phyloP scores from a whole-genome alignment of 1,139 yeast genomes.

The Kodamaea arcana region DNA sequence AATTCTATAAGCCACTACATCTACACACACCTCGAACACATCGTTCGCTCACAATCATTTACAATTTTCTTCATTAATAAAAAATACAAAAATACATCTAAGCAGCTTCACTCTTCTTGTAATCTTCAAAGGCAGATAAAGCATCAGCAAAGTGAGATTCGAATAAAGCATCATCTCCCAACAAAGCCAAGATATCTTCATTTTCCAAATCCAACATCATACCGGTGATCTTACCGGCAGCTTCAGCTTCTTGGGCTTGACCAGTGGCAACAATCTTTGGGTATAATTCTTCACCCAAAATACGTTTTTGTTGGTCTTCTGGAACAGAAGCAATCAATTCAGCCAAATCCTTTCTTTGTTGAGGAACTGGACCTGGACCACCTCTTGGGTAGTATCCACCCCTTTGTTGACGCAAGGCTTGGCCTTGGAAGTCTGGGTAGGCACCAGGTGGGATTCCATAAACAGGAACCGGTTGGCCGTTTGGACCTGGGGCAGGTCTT shows the following conservation, averaged over 20 bases:
- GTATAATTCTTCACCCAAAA: conserved; percentile 96
- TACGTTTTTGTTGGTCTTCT: conserved; percentile 92
- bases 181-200: conserved; percentile 82
- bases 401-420: conserved; percentile 43
- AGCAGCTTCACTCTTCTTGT: conserved; percentile 48
- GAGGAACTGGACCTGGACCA: conserved; percentile 15
- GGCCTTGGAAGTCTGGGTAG: conserved; percentile 52
- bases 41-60: too few relatives aligned
- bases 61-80: conserved; percentile 1
- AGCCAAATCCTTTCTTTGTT: conserved; percentile 45
- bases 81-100: conserved; percentile 3
- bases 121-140: conserved; percentile 84
- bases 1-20: too few relatives aligned
- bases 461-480: conserved; percentile 75
- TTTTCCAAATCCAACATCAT: conserved; percentile 97
- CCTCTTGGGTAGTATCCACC: conserved; percentile 43
- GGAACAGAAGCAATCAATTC: conserved; percentile 62
- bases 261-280: conserved; percentile 91
- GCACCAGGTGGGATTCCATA: conserved; percentile 83
- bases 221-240: conserved; percentile 99
- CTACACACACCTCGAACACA: too few relatives aligned
- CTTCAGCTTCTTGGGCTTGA: conserved; percentile 81
- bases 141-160: conserved; percentile 95
- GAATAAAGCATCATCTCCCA: conserved; percentile 87
- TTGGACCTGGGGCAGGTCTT: conserved; percentile 74